Percentiles rank a stretch among this genome's conserved stretches.
Evolutionary conservation across 345 rosid species (phyloP).

Genomic region (Dipteronia sinensis): DNA sequence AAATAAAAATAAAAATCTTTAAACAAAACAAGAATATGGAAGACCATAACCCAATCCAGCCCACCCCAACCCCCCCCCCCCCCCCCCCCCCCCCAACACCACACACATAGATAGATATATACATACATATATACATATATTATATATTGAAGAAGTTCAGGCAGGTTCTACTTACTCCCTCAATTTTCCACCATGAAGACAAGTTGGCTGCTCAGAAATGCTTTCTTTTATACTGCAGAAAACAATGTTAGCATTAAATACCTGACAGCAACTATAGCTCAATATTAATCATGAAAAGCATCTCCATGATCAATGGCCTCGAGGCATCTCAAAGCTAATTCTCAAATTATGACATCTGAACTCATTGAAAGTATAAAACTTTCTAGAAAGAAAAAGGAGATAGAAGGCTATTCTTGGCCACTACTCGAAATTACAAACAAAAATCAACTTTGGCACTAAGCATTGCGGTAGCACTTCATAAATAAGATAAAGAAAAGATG

Average conservation of each 20-base stretch:
- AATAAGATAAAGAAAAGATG: not conserved
- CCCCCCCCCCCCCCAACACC: not conserved
- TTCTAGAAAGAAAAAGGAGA: not conserved
- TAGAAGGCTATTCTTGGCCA: constrained; percentile 11
- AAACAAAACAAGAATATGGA: not conserved
- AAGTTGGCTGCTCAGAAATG: constrained; percentile 76
- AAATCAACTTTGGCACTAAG: not conserved
- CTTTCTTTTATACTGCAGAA: constrained; percentile 81
- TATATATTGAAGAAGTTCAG: not conserved
- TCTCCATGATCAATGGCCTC: not conserved
- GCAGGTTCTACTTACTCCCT: constrained; percentile 71
- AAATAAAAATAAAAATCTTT: not conserved
- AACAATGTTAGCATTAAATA: constrained; percentile 1
- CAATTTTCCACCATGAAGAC: constrained; percentile 77
- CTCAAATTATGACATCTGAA: not conserved
- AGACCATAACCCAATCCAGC: not conserved
- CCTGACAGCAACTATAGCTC: not conserved
- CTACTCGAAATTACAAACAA: not conserved
- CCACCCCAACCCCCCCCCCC: too few relatives aligned
- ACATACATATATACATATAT: not conserved
- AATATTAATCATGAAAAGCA: not conserved
- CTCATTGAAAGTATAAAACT: not conserved
- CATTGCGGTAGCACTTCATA: not conserved
- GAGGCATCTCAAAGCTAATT: constrained; percentile 8
- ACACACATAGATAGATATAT: not conserved